Conservation (phyloP, 306 rosid species). For the Medicago arabica region DNA sequence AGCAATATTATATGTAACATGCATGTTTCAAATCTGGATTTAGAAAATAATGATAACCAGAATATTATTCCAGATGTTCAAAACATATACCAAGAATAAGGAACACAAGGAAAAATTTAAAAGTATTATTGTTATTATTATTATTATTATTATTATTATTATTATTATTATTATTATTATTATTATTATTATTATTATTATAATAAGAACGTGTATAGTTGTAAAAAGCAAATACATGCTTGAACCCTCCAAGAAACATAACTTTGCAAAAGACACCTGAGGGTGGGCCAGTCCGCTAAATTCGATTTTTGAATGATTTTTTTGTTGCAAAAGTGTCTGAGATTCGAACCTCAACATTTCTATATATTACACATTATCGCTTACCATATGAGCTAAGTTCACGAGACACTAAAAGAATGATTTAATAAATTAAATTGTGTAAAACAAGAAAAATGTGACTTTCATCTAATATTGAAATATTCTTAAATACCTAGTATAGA, state of each 20-base stretch:
- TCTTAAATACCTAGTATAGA: too few species aligned
- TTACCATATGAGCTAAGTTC: too few species aligned
- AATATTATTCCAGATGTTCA: background rate
- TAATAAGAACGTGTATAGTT: slow-evolving; percentile 21
- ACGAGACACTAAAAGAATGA: background rate
- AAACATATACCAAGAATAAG: background rate
- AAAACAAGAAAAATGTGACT: background rate
- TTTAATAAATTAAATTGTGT: background rate
- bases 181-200: too few species aligned
- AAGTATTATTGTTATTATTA: too few species aligned
- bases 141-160: too few species aligned
- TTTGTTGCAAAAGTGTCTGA: too few species aligned
- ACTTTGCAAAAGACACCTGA: slow-evolving; percentile 1
- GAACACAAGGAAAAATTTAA: background rate
- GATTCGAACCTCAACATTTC: too few species aligned
- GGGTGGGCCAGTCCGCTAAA: background rate
- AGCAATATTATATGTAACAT: background rate
- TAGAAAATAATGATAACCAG: background rate
- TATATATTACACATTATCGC: too few species aligned
- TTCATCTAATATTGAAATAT: too few species aligned
- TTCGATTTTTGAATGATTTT: too few species aligned
- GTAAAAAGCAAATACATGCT: slow-evolving; percentile 28
- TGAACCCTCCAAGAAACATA: slow-evolving; percentile 8
- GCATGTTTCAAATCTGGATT: slow-evolving; percentile 21
- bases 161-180: too few species aligned